Base-by-base conservation (phyloP, 2,329 filamentous ascomycete species). In the Aspergillus sp. region DNA sequence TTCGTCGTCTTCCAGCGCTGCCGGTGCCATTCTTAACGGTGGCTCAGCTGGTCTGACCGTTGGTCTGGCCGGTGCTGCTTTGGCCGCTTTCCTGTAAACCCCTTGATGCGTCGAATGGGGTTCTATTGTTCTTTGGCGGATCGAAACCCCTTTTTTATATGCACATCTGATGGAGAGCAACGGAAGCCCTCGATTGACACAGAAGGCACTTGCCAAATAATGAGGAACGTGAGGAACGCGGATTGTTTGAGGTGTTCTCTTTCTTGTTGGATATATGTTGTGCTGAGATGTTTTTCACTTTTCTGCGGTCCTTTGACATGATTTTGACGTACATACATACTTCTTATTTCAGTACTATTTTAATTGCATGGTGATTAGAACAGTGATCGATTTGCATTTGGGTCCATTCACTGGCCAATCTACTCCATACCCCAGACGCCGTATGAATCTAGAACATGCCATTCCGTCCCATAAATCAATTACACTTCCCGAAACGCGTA, bases 51-150 rank as follows among this genome's bases (percentile, higher is more conserved):
- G 61, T 27, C 57, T 72, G 48, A 62, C 61, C 35, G 57, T 70
- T 43, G 57, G 60, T n/a, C 49, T 71, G 26, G 71, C 69, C 52
- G 70, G 69, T 58, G 61, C 64, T 50, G 60, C 68, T 42, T 56
- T 73, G 41, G 66, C 68, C 54, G 66, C 67, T 53, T 61, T 74
- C 51, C 57, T 73, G 53, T 73, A 67, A 66, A 52, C 39, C n/a
- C n/a, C n/a, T n/a, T n/a, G n/a, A 28, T 41, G 39, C 35, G 4
- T 33, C 9, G 29, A 34, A 4, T 12, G 7, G 36, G 36, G 9
- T 26, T 12, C 8, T 28, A 6, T 8, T 39, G 19, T 26, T 28
- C 33, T 38, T 29, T 12, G 42, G 27, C 30, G 43, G 32, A 35
- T n/a, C n/a, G n/a, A 45, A 41, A 45, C 43, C 43, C 36, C 27